phyloP scores from a whole-genome alignment of 1,139 yeast species.

The Yamadazyma songkhlaensis region DNA sequence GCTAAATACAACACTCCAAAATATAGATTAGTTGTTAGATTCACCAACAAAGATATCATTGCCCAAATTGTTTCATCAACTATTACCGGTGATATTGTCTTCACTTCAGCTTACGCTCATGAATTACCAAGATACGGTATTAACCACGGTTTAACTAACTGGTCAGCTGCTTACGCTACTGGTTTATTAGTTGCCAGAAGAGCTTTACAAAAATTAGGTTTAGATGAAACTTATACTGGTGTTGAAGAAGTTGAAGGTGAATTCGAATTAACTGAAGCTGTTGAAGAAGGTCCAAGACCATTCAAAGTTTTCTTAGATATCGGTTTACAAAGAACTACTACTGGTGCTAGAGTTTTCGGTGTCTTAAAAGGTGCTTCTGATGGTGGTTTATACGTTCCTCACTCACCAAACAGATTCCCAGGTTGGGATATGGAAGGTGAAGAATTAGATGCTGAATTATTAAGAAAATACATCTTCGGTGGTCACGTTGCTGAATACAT shows the following conservation, averaged over 20 bases:
- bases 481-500: slow-evolving; percentile 99
- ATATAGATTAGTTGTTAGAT: slow-evolving; percentile 99
- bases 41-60: slow-evolving; percentile 99
- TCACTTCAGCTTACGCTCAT: slow-evolving; percentile 98
- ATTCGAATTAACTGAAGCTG: slow-evolving; percentile 97
- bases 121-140: slow-evolving; percentile 99
- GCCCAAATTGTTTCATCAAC: slow-evolving; percentile 96
- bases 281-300: slow-evolving; percentile 99
- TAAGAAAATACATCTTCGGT: slow-evolving; percentile 99
- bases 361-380: slow-evolving; percentile 99
- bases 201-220: slow-evolving; percentile 95
- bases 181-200: slow-evolving; percentile 99
- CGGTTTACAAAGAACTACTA: slow-evolving; percentile 99
- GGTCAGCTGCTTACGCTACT: slow-evolving; percentile 99
- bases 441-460: slow-evolving; percentile 96
- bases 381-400: slow-evolving; percentile 99
- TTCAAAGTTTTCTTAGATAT: slow-evolving; percentile 99
- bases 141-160: slow-evolving; percentile 98
- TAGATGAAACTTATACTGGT: slow-evolving; percentile 97
- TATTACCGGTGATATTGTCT: slow-evolving; percentile 94
- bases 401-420: slow-evolving; percentile 99
- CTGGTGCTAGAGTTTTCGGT: slow-evolving; percentile 99
- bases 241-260: slow-evolving; percentile 99
- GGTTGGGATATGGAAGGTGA: slow-evolving; percentile 99
- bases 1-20: slow-evolving; percentile 99